These are phyloP conservation scores for Meyerozyma smithsonii DNA, from an alignment of 1,139 yeast species.

Conservation along the genomic window DNA sequence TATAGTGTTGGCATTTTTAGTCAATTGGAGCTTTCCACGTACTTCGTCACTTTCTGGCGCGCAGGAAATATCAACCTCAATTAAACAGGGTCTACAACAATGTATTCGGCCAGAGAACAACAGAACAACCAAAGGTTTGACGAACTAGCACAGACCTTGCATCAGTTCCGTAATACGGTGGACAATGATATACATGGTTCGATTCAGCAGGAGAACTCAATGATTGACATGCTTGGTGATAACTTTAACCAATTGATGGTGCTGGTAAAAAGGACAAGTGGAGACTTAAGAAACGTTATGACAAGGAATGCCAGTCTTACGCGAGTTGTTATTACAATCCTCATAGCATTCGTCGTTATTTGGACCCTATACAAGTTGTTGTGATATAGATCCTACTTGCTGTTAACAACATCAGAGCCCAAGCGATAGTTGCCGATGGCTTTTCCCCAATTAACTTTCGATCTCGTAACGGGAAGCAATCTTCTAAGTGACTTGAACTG, in stretches of 20 bases:
- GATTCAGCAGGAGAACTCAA: conserved; percentile 38
- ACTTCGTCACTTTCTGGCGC: conserved; percentile 15
- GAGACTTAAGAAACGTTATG: conserved; percentile 53
- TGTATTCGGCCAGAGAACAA: conserved; percentile 42
- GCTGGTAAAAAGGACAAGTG: conserved; percentile 62
- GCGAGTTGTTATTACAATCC: conserved; percentile 22
- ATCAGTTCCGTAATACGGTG: conserved; percentile 42
- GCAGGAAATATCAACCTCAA: neutral
- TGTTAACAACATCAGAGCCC: conserved; percentile 74
- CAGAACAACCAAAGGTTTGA: conserved; percentile 44
- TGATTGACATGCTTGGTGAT: conserved; percentile 46
- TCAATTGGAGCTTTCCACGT: neutral
- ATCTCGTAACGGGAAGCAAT: conserved; percentile 84
- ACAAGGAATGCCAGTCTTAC: conserved; percentile 41
- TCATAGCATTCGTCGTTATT: conserved; percentile 9
- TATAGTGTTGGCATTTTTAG: neutral
- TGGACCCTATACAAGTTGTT: conserved; percentile 12
- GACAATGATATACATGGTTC: conserved; percentile 41
- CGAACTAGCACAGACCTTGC: conserved; percentile 40
- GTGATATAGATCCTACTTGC: conserved; percentile 10
- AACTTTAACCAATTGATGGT: conserved; percentile 58
- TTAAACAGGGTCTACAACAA: conserved; percentile 16
- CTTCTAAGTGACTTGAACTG: conserved; percentile 83
- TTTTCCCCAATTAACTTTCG: conserved; percentile 92
- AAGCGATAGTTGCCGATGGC: conserved; percentile 86